Evolutionary conservation across 805 yeast genomes (phyloP).

Genomic region (Suhomyces vadensis): DNA sequence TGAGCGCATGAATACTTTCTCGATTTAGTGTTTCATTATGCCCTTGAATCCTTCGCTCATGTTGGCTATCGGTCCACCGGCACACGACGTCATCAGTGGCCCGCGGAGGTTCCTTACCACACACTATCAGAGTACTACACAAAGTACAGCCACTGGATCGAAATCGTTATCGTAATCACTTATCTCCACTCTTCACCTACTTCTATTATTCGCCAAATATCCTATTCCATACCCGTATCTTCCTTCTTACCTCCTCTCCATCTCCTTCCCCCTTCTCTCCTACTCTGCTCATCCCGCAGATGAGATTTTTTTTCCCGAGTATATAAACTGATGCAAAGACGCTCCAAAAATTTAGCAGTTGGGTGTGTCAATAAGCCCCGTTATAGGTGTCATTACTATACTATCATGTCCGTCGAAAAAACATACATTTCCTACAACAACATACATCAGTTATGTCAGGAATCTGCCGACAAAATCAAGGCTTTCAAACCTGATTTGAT

Average conservation of each 20-base stretch:
- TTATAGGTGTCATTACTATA: background rate
- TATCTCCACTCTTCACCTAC: too few relatives aligned
- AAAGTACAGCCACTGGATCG: too few relatives aligned
- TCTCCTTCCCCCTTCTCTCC: background rate
- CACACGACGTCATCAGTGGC: slow-evolving; percentile 2
- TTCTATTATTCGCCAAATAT: background rate
- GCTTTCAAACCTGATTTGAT: slow-evolving; percentile 82
- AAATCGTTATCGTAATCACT: too few relatives aligned
- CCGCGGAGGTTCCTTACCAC: slow-evolving; percentile 7
- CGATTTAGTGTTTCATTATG: background rate
- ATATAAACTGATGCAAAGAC: background rate
- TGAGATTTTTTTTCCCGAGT: background rate
- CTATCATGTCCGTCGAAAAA: slow-evolving; percentile 38
- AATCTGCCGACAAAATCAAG: slow-evolving; percentile 59
- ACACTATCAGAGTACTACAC: too few relatives aligned
- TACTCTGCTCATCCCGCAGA: slow-evolving; percentile 1
- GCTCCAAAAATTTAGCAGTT: background rate
- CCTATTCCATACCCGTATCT: background rate
- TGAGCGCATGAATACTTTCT: too few relatives aligned
- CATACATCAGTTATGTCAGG: slow-evolving; percentile 72
- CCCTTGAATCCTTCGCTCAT: background rate
- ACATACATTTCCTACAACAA: slow-evolving; percentile 80
- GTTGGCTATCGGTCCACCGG: background rate
- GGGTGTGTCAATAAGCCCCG: too few relatives aligned
- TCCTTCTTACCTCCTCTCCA: background rate